Evolutionary conservation across 1,139 yeast genomes (phyloP).

Genomic region (Pichia inconspicua): DNA sequence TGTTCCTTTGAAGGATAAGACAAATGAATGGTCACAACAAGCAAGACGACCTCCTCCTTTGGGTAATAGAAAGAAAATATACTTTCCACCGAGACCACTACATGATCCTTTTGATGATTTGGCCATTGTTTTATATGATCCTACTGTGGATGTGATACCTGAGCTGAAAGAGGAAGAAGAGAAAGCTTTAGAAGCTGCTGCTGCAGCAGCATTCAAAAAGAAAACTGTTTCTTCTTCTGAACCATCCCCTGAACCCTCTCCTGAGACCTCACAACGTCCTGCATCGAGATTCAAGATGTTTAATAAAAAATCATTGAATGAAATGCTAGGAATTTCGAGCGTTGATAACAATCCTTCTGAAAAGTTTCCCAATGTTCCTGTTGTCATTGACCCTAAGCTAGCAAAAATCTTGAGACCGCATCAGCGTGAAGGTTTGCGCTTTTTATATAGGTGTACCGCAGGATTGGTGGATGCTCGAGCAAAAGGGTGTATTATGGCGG

Average conservation of each 20-base stretch:
- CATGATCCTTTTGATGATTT: conserved; percentile 92
- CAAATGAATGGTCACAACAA: conserved; percentile 20
- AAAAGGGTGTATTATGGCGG: conserved; percentile 98
- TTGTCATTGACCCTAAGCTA: conserved; percentile 86
- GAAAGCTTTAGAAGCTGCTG: conserved; percentile 15
- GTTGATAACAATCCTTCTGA: conserved; percentile 38
- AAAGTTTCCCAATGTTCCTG: conserved; percentile 80
- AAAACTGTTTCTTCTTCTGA: conserved; percentile 7
- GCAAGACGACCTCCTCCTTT: conserved; percentile 72
- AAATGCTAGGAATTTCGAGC: conserved; percentile 65
- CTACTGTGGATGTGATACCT: conserved; percentile 71
- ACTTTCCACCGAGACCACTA: conserved; percentile 76
- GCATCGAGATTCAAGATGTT: conserved; percentile 20
- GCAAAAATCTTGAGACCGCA: conserved; percentile 88
- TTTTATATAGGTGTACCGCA: conserved; percentile 81
- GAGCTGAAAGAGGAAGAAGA: conserved; percentile 27
- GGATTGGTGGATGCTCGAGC: conserved; percentile 84
- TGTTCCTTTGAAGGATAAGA: conserved; percentile 29
- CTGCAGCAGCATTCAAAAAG: conserved; percentile 1
- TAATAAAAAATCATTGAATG: conserved; percentile 63
- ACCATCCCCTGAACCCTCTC: conserved; percentile 1
- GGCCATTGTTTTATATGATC: conserved; percentile 92
- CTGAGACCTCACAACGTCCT: conserved; percentile 18
- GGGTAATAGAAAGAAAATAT: conserved; percentile 67
- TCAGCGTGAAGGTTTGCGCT: conserved; percentile 92